Percentiles rank a stretch among this genome's conserved stretches.
Conservation (phyloP, 1,284 basidiomycete species). For the Golubevia sp. region DNA sequence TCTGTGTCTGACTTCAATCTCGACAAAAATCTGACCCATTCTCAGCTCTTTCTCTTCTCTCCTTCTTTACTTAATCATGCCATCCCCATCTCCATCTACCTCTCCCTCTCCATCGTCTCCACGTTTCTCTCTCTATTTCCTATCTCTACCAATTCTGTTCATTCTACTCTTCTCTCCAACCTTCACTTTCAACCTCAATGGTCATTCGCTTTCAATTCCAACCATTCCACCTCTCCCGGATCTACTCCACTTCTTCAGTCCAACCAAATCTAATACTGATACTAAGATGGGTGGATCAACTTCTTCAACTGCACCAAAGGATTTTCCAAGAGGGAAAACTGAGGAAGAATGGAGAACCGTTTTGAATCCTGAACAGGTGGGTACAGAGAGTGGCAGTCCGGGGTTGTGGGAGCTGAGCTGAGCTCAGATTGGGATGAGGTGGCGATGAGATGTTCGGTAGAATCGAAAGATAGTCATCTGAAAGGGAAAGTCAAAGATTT, state of each 20-base stretch:
- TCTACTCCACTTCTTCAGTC: not conserved
- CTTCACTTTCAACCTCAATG: not conserved
- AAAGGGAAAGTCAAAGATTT: too few relatives aligned
- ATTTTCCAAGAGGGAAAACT: constrained; percentile 24
- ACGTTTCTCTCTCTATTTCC: not conserved
- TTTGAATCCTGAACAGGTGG: constrained; percentile 46
- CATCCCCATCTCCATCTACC: not conserved
- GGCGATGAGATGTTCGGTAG: too few relatives aligned
- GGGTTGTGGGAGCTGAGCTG: too few relatives aligned
- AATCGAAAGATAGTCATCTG: too few relatives aligned
- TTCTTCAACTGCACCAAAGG: too few relatives aligned
- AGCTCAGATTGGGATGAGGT: too few relatives aligned
- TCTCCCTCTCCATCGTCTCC: not conserved
- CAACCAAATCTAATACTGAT: not conserved
- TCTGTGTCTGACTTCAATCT: too few relatives aligned
- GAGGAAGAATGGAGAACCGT: constrained; percentile 53
- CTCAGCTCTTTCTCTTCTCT: too few relatives aligned
- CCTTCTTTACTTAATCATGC: not conserved
- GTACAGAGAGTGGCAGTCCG: too few relatives aligned
- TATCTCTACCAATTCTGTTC: not conserved
- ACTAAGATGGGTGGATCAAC: not conserved
- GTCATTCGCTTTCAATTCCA: not conserved
- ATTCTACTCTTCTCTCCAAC: not conserved
- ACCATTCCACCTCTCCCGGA: not conserved
- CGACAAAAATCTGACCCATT: too few relatives aligned